Evolutionary conservation across 2,329 filamentous ascomycete species (phyloP).

Genomic region (Allantophomopsis lycopodina): DNA sequence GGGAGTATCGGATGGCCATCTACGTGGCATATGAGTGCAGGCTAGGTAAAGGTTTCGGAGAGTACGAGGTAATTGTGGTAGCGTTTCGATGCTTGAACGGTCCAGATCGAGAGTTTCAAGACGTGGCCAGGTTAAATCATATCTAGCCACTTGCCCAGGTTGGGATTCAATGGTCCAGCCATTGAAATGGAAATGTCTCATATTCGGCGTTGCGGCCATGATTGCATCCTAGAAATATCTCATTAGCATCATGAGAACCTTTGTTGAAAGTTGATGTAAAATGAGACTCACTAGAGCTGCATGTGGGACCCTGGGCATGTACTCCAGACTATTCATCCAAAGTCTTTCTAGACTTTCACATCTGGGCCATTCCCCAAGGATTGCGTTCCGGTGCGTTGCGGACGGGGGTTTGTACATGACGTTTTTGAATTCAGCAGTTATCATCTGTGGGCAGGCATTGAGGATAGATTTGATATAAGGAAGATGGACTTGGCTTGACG

Average conservation of each 20-base stretch:
- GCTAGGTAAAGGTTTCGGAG: constrained; percentile 12
- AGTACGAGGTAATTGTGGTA: constrained; percentile 13
- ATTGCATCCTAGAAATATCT: constrained; percentile 2
- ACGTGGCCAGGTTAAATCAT: constrained; percentile 3
- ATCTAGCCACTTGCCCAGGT: constrained; percentile 3
- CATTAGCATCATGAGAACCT: constrained; percentile 1
- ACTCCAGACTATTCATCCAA: background rate
- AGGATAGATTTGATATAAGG: constrained; percentile 3
- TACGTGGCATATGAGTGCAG: no score
- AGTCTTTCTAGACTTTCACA: background rate
- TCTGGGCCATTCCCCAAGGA: background rate
- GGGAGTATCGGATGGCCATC: no score
- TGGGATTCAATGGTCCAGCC: background rate
- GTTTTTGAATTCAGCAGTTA: background rate
- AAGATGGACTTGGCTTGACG: constrained; percentile 2
- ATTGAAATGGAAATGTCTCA: background rate
- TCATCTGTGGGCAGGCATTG: background rate
- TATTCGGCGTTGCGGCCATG: constrained; percentile 8
- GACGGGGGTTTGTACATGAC: background rate
- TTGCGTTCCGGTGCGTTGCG: background rate
- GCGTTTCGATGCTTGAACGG: constrained; percentile 3
- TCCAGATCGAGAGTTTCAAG: constrained; percentile 12
- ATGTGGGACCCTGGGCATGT: background rate
- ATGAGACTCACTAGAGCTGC: background rate
- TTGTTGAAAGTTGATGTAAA: background rate